Evolutionary conservation across 345 rosid genomes (phyloP), one percentile per base, ranked within the genome.

Genomic region (Moricandia arvensis): DNA sequence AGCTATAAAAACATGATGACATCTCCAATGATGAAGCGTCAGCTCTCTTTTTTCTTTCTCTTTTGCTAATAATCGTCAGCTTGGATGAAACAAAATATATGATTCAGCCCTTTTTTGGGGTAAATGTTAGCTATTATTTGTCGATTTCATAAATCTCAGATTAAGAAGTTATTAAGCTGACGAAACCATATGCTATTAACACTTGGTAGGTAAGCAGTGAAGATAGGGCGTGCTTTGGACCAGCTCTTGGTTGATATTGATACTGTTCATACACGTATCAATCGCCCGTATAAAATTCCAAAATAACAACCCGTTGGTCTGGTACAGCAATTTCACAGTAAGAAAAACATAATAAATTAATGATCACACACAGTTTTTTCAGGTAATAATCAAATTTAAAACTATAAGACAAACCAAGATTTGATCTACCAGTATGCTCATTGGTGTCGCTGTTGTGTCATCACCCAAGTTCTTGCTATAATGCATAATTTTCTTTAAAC

Each of bases 1-100:
- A 61, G 45, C 74, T 75, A 75, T 60, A 3, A 69, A 29, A 27
- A 41, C 37, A 76, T 18, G 45, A 37, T 69, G 80, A 69, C 34
- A 53, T 69, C 64, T 69, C 64, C 64, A 71, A 31, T 45, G 38
- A 71, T 26, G 13, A 59, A 58, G 7, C 51, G 47, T 53, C 43
- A 60, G 33, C 17, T 6, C 8, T 47, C 27, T 69, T 58, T n/a
- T 30, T 15, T 16, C 0, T 27, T 37, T 53, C 27, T 7, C 6
- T 10, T 49, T 72, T 49, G 27, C 24, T 34, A 24, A 51, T 49
- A 15, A 73, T 55, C 54, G 54, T 69, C 80, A 69, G 59, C 60
- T 55, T n/a, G 5, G 21, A n/a, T 54, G 37, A 55, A 4, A 38
- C 34, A 37, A 62, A 33, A 8, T 4, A 43, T 54, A 43, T 51